These are phyloP conservation scores for Rostrohypoxylon terebratum DNA, from an alignment of 495 filamentous ascomycete species.

Conservation along the genomic window DNA sequence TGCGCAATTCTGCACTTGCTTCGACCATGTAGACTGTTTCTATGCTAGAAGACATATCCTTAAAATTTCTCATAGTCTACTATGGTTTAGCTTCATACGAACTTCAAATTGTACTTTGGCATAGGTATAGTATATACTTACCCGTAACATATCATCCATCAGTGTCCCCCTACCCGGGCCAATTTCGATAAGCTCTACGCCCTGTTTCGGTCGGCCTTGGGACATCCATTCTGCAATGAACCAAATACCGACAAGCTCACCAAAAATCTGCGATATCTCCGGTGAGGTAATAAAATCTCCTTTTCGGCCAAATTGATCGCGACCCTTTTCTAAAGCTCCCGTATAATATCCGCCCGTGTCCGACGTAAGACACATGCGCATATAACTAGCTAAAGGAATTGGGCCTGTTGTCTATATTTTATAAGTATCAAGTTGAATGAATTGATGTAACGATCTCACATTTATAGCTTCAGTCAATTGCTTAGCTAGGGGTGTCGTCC, in stretches of 20 bases:
- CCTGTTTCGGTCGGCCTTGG: constrained; percentile 76
- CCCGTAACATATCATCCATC: constrained; percentile 96
- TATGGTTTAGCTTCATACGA: constrained; percentile 16
- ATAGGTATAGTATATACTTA: constrained; percentile 56
- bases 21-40: constrained; percentile 92
- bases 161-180: constrained; percentile 94
- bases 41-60: constrained; percentile 77
- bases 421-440: constrained; percentile 16
- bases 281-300: constrained; percentile 98
- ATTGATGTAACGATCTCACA: constrained; percentile 57
- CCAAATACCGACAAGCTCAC: constrained; percentile 94
- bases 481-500: constrained; percentile 92
- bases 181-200: constrained; percentile 90
- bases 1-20: constrained; percentile 79
- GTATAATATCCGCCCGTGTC: constrained; percentile 96
- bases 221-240: constrained; percentile 95
- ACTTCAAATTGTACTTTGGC: not conserved
- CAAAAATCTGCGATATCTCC: constrained; percentile 97
- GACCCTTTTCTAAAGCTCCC: constrained; percentile 67
- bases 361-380: constrained; percentile 97
- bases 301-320: constrained; percentile 87
- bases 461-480: constrained; percentile 85
- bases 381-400: constrained; percentile 90
- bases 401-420: constrained; percentile 78
- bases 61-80: constrained; percentile 87